These are phyloP conservation scores for Aspergillus jensenii DNA, from an alignment of 2,329 filamentous ascomycete genomes.

Conservation along the genomic window DNA sequence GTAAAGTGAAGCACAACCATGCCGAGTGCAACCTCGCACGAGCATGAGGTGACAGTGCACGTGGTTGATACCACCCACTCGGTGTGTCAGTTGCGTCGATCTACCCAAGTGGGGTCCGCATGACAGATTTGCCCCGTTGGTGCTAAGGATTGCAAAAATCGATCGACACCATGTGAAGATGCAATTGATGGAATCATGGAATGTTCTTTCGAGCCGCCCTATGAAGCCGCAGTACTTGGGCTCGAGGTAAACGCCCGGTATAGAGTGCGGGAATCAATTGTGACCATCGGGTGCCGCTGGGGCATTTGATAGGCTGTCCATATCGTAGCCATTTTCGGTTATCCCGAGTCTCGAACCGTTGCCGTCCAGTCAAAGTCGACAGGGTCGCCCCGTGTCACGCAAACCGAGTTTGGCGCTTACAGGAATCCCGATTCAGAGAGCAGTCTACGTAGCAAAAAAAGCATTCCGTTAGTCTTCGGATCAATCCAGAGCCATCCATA, in stretches of 20 bases:
- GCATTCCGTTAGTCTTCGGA: conserved; percentile 35
- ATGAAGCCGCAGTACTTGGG: conserved; percentile 6
- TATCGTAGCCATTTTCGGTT: conserved; percentile 3
- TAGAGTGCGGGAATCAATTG: background rate
- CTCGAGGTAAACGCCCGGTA: background rate
- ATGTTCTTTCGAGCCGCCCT: conserved; percentile 8
- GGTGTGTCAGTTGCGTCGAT: background rate
- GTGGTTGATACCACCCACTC: background rate
- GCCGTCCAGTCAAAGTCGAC: conserved; percentile 10
- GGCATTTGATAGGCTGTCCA: conserved; percentile 6
- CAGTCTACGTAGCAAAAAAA: conserved; percentile 39
- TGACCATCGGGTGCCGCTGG: background rate
- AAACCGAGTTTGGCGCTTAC: conserved; percentile 27
- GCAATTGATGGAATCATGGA: background rate
- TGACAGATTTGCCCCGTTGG: background rate
- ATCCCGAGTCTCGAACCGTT: conserved; percentile 1
- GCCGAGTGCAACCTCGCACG: conserved; percentile 1
- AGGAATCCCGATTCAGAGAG: conserved; percentile 51
- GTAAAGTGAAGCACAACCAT: background rate
- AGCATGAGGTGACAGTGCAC: background rate
- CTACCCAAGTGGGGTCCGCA: background rate
- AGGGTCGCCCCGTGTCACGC: conserved; percentile 11
- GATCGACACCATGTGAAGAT: background rate
- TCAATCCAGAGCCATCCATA: conserved; percentile 15
- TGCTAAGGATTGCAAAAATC: conserved; percentile 1